These are phyloP conservation scores for Lodderomyces beijingensis DNA, from an alignment of 1,139 yeast genomes.

Conservation along the genomic window DNA sequence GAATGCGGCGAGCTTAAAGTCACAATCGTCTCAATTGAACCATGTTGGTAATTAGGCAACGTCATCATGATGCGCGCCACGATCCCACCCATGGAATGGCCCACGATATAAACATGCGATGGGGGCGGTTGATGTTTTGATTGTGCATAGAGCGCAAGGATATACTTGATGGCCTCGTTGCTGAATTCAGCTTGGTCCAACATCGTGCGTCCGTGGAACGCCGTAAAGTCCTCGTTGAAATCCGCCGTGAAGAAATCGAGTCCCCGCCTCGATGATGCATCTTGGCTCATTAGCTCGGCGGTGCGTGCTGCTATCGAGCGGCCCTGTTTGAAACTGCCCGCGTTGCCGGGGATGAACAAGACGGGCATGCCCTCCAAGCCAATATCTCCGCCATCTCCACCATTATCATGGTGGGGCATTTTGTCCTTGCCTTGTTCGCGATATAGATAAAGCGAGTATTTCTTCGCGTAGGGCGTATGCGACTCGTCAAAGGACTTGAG, in stretches of 20 bases:
- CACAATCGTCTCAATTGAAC: constrained; percentile 76
- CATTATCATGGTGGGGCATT: constrained; percentile 24
- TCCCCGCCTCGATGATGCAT: too few species aligned
- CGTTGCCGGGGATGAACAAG: constrained; percentile 93
- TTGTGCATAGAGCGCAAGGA: constrained; percentile 55
- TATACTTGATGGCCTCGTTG: constrained; percentile 80
- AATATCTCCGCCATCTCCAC: constrained; percentile 9
- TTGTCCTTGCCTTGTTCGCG: constrained; percentile 72
- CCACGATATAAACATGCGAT: constrained; percentile 71
- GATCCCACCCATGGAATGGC: constrained; percentile 97
- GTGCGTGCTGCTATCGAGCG: constrained; percentile 86
- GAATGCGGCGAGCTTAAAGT: constrained; percentile 94
- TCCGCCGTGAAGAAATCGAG: constrained; percentile 86
- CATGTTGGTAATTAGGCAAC: constrained; percentile 66
- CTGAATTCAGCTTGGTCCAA: constrained; percentile 91
- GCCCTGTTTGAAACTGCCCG: constrained; percentile 89
- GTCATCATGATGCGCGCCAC: constrained; percentile 81
- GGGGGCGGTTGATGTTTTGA: constrained; percentile 38
- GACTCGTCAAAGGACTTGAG: constrained; percentile 66
- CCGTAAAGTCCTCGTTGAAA: constrained; percentile 90
- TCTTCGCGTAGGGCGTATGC: constrained; percentile 70
- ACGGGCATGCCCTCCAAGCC: constrained; percentile 74
- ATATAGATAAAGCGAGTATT: constrained; percentile 77
- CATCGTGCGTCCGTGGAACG: constrained; percentile 91
- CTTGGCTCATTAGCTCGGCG: constrained; percentile 36